Evolutionary conservation across 192 early-diverging fungal genomes (phyloP), one percentile per base, ranked within the genome.

Genomic region (Gryganskiella cystojenkinii): DNA sequence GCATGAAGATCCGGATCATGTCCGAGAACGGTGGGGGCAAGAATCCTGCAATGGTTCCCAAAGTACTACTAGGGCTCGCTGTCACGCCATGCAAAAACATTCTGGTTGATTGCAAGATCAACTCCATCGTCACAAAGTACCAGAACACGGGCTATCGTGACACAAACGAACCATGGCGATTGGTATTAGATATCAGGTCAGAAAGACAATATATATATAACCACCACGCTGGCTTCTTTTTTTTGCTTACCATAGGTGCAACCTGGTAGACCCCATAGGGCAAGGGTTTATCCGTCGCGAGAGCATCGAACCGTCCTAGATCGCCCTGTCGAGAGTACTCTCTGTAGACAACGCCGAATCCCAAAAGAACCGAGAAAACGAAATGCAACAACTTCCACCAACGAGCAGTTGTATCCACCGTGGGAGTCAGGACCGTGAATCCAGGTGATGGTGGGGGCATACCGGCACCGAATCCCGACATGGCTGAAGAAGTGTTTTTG

Each of bases 331-430:
- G 49, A 20, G 45, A 53, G 9, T 71, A 82, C 42, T 88, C 83
- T 4, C 24, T 43, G 27, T 69, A 78, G 6, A 85, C 71, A 10
- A 81, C 66, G 42, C 76, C 78, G 7, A 84, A 27, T 3, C 83
- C 87, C 24, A 88, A 72, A 7, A 76, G 22, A 3, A 71, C 59
- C 47, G 86, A 86, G 6, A 63, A n/a, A 1, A 73, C 35, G 64
- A 88, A 81, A 56, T 88, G 87, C 24, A 83, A 35, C 42, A 88
- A 46, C 28, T 84, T 82, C 87, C 87, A 88, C 72, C 80, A 85
- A 49, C 67, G 68, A 17, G 73, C 66, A 14, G 80, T 57, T 43
- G 61, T 46, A 75, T 84, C 80, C 19, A 55, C 57, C 13, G 74
- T 70, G 3, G 62, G 67, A 9, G 70, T 74, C 43, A 78, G 46